Conservation (phyloP, 1,284 basidiomycete genomes). For the Ustilago crameri region DNA sequence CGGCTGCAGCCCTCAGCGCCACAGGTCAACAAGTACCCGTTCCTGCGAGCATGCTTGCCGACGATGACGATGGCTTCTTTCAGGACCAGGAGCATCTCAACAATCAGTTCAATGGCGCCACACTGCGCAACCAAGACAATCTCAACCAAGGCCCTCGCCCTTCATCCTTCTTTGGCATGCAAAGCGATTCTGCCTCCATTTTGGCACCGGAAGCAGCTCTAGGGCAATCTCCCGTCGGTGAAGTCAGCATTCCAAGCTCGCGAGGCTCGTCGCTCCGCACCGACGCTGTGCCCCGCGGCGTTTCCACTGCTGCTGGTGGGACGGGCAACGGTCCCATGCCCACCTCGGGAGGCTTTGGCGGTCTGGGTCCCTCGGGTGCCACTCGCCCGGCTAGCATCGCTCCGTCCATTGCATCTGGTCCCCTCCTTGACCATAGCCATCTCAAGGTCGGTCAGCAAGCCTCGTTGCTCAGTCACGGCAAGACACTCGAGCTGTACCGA, state of each 20-base stretch:
- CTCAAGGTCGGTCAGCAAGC: slow-evolving; percentile 91
- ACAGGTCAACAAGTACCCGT: slow-evolving; percentile 43
- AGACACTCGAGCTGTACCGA: slow-evolving; percentile 94
- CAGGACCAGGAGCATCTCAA: slow-evolving; percentile 35
- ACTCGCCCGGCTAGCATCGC: slow-evolving; percentile 60
- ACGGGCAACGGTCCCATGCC: slow-evolving; percentile 57
- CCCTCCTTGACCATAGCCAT: slow-evolving; percentile 88
- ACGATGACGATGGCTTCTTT: slow-evolving; percentile 40
- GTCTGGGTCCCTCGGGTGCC: slow-evolving; percentile 47
- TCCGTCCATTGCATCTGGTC: slow-evolving; percentile 48
- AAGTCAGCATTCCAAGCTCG: slow-evolving; percentile 14
- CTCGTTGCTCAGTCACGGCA: slow-evolving; percentile 89
- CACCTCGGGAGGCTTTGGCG: slow-evolving; percentile 30
- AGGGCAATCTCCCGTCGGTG: slow-evolving; percentile 10
- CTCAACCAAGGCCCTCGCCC: slow-evolving; percentile 29
- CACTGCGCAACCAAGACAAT: slow-evolving; percentile 22
- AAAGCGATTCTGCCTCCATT: slow-evolving; percentile 22
- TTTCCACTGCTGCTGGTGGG: slow-evolving; percentile 56
- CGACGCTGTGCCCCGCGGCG: slow-evolving; percentile 35
- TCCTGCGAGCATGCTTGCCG: slow-evolving; percentile 28
- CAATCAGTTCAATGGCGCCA: slow-evolving; percentile 24
- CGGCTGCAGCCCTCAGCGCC: slow-evolving; percentile 44
- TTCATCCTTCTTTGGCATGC: slow-evolving; percentile 51
- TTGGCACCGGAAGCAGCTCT: slow-evolving; percentile 9
- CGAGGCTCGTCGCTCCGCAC: slow-evolving; percentile 29